Evolutionary conservation across 768 basidiomycete genomes (phyloP), one percentile per base, ranked within the genome.

Genomic region (Collybiopsis confluens): DNA sequence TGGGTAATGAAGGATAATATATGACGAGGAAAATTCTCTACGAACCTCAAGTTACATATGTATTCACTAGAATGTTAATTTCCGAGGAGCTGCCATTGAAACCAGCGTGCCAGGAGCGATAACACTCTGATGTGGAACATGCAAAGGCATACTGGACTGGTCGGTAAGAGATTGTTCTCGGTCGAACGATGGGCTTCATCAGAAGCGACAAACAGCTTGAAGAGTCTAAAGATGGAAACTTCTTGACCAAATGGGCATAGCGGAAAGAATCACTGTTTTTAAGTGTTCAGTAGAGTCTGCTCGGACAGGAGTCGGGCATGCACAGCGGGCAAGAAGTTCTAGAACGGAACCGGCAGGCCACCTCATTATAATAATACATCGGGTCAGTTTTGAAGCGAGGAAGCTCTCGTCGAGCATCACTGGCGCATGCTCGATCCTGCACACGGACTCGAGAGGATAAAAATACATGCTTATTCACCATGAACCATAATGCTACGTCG

Each of bases 211-310:
- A 27, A 52, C 50, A 36, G 42, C 38, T 24, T 11, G 40, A 52
- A 37, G 50, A 52, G 50, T 27, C 50, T 38, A 20, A 18, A 30
- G n/a, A 52, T 28, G 41, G 50, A 23, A 52, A 52, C 41, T 43
- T 52, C 37, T 41, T 52, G 50, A 33, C 50, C 26, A 52, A 36
- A 52, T 28, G 50, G 50, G 41, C 27, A 27, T 52, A 52, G 35
- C 26, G 36, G 30, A 35, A 48, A 15, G 30, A 23, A 28, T 35
- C 30, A 23, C 15, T 20, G 20, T 27, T 20, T 46, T 30, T 30
- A 18, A 16, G 27, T 45, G 20, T 30, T 26, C 27, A 33, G 30
- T 33, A 33, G 30, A 33, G 45, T 18, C n/a, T 10, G 10, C 45
- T 46, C 45, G 45, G 28, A 33, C 45, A 46, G 16, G 27, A 27